These are phyloP conservation scores for Saccharomycopsis sp. DNA, from an alignment of 805 yeast species.

Conservation along the genomic window DNA sequence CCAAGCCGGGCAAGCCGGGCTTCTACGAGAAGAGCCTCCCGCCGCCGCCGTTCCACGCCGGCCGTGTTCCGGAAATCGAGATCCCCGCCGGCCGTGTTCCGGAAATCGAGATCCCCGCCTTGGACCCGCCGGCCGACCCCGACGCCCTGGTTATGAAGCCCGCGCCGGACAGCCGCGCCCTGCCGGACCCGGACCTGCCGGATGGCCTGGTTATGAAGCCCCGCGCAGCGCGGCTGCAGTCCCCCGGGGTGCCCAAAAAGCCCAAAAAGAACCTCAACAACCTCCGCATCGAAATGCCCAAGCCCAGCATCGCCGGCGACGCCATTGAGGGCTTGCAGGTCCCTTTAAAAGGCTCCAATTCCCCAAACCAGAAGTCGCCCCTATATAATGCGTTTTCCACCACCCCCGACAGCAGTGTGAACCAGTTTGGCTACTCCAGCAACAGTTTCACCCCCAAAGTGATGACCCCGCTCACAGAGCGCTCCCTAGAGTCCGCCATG, in stretches of 20 bases:
- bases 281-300: slow-evolving; percentile 23
- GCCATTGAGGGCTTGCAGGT: slow-evolving; percentile 1
- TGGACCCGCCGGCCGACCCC: slow-evolving; percentile 35
- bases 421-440: slow-evolving; percentile 56
- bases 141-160: slow-evolving; percentile 25
- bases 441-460: slow-evolving; percentile 49
- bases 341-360: not conserved
- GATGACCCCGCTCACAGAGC: slow-evolving; percentile 79
- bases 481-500: slow-evolving; percentile 25
- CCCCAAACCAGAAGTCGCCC: slow-evolving; percentile 32
- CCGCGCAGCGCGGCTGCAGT: slow-evolving; percentile 19
- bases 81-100: slow-evolving; percentile 13
- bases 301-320: slow-evolving; percentile 21
- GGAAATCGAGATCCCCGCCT: slow-evolving; percentile 63
- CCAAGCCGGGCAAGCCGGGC: slow-evolving; percentile 23
- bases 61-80: slow-evolving; percentile 39
- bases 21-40: slow-evolving; percentile 15
- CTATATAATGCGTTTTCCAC: slow-evolving; percentile 24
- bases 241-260: slow-evolving; percentile 13
- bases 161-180: no score
- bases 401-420: slow-evolving; percentile 36
- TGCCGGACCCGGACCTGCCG: no score
- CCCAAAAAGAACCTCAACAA: slow-evolving; percentile 18
- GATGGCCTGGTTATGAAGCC: not conserved
- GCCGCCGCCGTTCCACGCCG: slow-evolving; percentile 21